phyloP scores from a whole-genome alignment of 164 flowering plant species.

The Macadamia integrifolia region DNA sequence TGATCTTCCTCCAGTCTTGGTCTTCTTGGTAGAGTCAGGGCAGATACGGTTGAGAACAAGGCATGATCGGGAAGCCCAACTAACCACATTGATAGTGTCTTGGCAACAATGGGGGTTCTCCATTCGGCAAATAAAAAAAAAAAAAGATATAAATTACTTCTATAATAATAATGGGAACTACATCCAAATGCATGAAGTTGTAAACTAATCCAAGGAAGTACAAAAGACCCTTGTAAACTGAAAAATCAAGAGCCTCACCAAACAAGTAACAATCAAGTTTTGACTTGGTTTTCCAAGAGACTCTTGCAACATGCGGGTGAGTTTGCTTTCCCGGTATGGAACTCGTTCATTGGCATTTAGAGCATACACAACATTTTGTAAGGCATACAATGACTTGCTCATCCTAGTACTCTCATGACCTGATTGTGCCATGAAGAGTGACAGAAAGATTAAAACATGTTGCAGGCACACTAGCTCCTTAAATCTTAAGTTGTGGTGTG shows the following conservation, averaged over 20 bases:
- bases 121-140: not conserved
- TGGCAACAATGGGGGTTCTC: constrained; percentile 54
- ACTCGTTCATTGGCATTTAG: constrained; percentile 53
- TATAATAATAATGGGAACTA: not conserved
- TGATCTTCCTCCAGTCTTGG: constrained; percentile 15
- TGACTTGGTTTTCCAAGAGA: constrained; percentile 46
- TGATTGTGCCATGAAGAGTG: constrained; percentile 12
- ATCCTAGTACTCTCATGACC: constrained; percentile 55
- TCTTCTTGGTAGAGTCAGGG: constrained; percentile 27
- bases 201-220: too few relatives aligned
- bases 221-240: too few relatives aligned
- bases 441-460: not conserved
- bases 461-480: not conserved
- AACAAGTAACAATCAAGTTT: constrained; percentile 50
- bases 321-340: constrained; percentile 70
- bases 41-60: constrained; percentile 20
- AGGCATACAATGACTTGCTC: constrained; percentile 42
- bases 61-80: constrained; percentile 48
- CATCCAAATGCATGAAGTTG: not conserved
- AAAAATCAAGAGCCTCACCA: constrained; percentile 37
- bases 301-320: constrained; percentile 61
- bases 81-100: constrained; percentile 48
- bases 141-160: not conserved
- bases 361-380: constrained; percentile 55
- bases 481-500: not conserved